Percentiles rank a stretch among this genome's conserved stretches.
phyloP scores from a whole-genome alignment of 805 yeast species.

The Schwanniomyces vanrijiae region DNA sequence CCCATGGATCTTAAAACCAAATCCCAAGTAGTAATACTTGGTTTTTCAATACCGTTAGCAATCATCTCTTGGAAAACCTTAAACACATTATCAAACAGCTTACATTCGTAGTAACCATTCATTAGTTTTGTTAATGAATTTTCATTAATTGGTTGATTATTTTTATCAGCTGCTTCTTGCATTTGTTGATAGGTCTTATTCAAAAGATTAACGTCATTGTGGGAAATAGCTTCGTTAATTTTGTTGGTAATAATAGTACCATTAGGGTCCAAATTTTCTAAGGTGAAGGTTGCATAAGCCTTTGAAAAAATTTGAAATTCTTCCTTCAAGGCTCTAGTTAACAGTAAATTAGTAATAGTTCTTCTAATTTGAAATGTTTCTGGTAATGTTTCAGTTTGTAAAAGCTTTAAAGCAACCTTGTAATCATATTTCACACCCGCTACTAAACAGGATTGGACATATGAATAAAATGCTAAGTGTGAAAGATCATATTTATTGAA shows the following conservation, averaged over 20 bases:
- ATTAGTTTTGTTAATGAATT: constrained; percentile 43
- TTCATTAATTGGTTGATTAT: constrained; percentile 36
- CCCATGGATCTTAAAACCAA: constrained; percentile 52
- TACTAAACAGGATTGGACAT: constrained; percentile 26
- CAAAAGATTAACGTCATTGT: constrained; percentile 18
- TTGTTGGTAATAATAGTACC: constrained; percentile 19
- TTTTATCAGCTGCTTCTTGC: constrained; percentile 18
- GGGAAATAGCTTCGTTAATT: constrained; percentile 20
- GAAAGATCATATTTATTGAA: constrained; percentile 7
- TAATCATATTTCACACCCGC: constrained; percentile 21
- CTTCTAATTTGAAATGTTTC: constrained; percentile 12
- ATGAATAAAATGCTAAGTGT: constrained; percentile 35
- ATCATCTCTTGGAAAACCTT: constrained; percentile 53
- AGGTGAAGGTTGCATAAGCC: constrained; percentile 9
- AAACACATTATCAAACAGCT: constrained; percentile 35
- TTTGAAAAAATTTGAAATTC: constrained; percentile 7
- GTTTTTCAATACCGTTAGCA: constrained; percentile 31
- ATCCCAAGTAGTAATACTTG: constrained; percentile 59
- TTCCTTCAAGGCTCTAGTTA: constrained; percentile 1
- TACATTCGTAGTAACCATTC: constrained; percentile 43
- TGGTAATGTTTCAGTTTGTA: constrained; percentile 26
- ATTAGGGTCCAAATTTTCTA: constrained; percentile 35
- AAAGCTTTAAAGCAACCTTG: constrained; percentile 24
- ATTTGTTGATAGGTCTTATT: constrained; percentile 23
- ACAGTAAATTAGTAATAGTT: constrained; percentile 11